Base-by-base conservation (phyloP, 2,329 filamentous ascomycete species). In the Venturia effusa region DNA sequence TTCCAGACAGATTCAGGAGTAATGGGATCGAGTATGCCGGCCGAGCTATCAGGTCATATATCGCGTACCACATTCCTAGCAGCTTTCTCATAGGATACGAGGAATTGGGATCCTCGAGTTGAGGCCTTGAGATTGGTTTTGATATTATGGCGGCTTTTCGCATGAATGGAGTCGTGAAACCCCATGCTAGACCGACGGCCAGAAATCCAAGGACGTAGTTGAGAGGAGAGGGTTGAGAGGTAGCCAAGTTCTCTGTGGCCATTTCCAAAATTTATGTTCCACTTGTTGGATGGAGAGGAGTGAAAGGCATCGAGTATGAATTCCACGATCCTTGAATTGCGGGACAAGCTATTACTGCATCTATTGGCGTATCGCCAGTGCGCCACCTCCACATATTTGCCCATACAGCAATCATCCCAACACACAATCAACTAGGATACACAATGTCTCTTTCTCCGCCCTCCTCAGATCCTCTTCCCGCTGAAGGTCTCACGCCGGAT, bases 131-230 rank as follows among this genome's bases (percentile, higher is more conserved):
- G 41, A 74, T 75, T 27, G 87, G 86, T 1, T 80, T 84, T 77
- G 94, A 92, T 66, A 86, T 82, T 60, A 88, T 83, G 1, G 93
- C 92, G 11, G 93, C 93, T 67, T 85, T 84, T 30, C 92, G 88
- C 81, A 97, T 96, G 79, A 97, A 97, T 13, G 80, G 79, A 10
- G 91, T 96, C 0, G 91, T 96, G 69, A 96, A 85, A 61, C 92
- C 93, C 93, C 93, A 97, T 68, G 91, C 92, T 30, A 94, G 79
- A 62, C 92, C 92, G 68, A 97, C 92, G 66, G 96, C 85, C 63
- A 97, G 82, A 80, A 97, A 97, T 69, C 90, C 90, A 65, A 93
- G 80, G 67, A 94, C 81, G 80, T 94, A 96, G 78, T 92, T 92
- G 59, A 22, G 27, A 1, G 43, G 59, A 22, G 59, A 60, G 22